A percentile compares a stretch with the other conserved stretches of the same genome.
phyloP scores from a whole-genome alignment of 306 rosid species.

The Sechiopsis laciniata region DNA sequence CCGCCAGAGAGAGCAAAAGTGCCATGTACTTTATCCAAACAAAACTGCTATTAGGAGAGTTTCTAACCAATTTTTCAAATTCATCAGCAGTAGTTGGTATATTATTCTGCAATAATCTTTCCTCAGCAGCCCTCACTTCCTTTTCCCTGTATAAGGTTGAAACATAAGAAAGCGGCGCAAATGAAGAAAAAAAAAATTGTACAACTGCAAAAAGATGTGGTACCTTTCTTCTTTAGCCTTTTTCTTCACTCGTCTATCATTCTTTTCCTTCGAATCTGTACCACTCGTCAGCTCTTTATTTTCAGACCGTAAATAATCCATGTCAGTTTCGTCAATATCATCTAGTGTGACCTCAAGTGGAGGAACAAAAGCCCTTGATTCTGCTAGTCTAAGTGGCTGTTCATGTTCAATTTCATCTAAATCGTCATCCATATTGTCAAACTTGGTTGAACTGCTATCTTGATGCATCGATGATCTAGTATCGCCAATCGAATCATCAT shows the following conservation, averaged over 20 bases:
- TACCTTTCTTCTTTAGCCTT: conserved; percentile 70
- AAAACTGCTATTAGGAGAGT: conserved; percentile 87
- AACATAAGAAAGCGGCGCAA: not conserved
- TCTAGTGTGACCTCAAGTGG: conserved; percentile 86
- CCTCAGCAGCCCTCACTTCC: conserved; percentile 73
- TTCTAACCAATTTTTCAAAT: conserved; percentile 80
- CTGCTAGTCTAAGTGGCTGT: conserved; percentile 43
- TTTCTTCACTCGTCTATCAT: conserved; percentile 53
- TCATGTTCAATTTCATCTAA: conserved; percentile 35
- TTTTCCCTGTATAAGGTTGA: conserved; percentile 48
- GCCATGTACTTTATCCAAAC: conserved; percentile 88
- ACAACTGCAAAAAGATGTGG: not conserved
- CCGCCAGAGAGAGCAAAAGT: conserved; percentile 60
- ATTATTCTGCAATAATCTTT: conserved; percentile 69
- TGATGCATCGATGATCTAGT: conserved; percentile 24
- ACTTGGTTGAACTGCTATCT: conserved; percentile 29
- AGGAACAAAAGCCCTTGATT: conserved; percentile 68
- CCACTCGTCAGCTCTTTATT: conserved; percentile 40
- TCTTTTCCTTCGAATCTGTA: conserved; percentile 41
- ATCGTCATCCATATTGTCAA: conserved; percentile 34
- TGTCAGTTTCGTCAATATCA: conserved; percentile 42
- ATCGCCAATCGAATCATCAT: conserved; percentile 26
- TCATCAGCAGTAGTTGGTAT: conserved; percentile 83
- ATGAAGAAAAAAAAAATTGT: not conserved
- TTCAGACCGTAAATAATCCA: conserved; percentile 25